Evolutionary conservation across 2,329 filamentous ascomycete genomes (phyloP), one percentile per base, ranked within the genome.

Genomic region (Catunica adiposa): DNA sequence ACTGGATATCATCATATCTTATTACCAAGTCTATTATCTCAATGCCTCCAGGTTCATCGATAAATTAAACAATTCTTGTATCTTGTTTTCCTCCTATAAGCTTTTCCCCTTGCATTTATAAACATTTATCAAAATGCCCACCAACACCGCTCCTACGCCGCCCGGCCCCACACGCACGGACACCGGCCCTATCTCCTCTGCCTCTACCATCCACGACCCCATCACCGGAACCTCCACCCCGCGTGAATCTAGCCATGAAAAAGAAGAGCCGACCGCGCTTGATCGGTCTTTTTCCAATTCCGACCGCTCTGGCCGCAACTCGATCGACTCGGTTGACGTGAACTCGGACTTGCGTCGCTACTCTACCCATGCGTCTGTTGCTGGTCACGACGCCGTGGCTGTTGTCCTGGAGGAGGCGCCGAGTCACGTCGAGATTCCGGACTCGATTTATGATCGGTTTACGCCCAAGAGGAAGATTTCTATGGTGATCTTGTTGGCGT

Each of bases 401-500:
- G 56, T 55, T 22, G 51, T 53, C 14, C 53, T 58, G 2, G 56
- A 58, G 25, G 56, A 58, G 29, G 47, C 53, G 7, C 25, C 26
- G 14, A 59, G 37, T 6, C 40, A 56, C 15, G 57, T 46, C 14
- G 69, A 73, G 58, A 62, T 73, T 26, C 70, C 71, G 11, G 77
- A 80, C 62, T 71, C 73, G 54, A 66, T 78, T n/a, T 90, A 89
- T 69, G 74, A 82, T 62, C 74, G 75, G 17, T 75, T 89, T 59
- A 75, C 81, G 0, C 67, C 68, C 2, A 68, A 70, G 15, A 76
- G 81, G 42, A 92, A 90, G 66, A 64, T 73, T 2, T 63, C 80
- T 59, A 84, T 90, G 54, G 82, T 88, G 15, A 70, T 72, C 8
- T 74, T 89, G 4, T 68, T 89, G 54, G 82, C 84, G 0, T 86